Evolutionary conservation across 2,329 filamentous ascomycete species (phyloP).

Genomic region (Sporothrix brasiliensis): DNA sequence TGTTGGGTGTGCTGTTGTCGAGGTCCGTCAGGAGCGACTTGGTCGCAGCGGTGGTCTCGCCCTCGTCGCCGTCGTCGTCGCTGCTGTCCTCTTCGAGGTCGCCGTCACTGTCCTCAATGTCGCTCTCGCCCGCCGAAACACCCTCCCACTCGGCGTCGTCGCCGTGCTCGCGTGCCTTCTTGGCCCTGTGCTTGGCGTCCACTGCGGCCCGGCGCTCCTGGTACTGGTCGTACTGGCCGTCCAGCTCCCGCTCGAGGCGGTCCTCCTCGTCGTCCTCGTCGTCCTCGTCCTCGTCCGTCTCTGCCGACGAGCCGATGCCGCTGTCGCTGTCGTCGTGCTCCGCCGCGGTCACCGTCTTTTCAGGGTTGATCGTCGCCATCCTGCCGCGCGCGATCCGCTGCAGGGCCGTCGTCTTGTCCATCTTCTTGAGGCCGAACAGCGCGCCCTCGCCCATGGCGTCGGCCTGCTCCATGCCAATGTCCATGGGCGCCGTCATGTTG

Average conservation of each 20-base stretch:
- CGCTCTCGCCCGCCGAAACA: slow-evolving; percentile 64
- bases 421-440: slow-evolving; percentile 82
- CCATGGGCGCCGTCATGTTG: slow-evolving; percentile 93
- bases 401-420: slow-evolving; percentile 74
- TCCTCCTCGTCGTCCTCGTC: slow-evolving; percentile 74
- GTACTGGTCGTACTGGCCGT: slow-evolving; percentile 84
- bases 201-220: slow-evolving; percentile 75
- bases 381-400: slow-evolving; percentile 73
- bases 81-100: slow-evolving; percentile 64
- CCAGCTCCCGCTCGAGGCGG: slow-evolving; percentile 78
- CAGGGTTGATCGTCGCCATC: slow-evolving; percentile 66
- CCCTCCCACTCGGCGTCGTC: slow-evolving; percentile 92
- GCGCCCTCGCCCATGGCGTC: slow-evolving; percentile 77
- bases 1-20: slow-evolving; percentile 54
- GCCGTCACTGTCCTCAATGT: slow-evolving; percentile 55
- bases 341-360: slow-evolving; percentile 4
- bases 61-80: slow-evolving; percentile 61
- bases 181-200: slow-evolving; percentile 87
- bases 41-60: slow-evolving; percentile 36
- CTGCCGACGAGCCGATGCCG: slow-evolving; percentile 57
- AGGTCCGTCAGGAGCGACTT: slow-evolving; percentile 65
- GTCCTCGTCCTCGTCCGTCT: slow-evolving; percentile 51
- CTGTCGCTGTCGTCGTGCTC: slow-evolving; percentile 64
- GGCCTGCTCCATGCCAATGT: slow-evolving; percentile 88
- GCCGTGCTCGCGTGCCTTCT: slow-evolving; percentile 79